A percentile compares a stretch with the other conserved stretches of the same genome.
Conservation (phyloP, 108 stramenopile genomes). For the Stephanodiscus minutulus region DNA sequence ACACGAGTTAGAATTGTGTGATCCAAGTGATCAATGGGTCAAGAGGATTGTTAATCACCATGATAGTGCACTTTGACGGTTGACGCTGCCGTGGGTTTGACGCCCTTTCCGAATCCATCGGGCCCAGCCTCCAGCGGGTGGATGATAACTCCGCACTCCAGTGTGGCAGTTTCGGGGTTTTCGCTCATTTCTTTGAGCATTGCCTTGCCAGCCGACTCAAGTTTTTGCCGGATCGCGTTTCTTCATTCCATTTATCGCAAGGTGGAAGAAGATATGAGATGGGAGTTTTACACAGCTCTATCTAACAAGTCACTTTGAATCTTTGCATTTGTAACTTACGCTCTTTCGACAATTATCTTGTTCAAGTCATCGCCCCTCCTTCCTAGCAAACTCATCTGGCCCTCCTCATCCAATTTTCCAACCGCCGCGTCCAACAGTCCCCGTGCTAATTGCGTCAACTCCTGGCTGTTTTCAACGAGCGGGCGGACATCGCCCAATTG, state of each 20-base stretch:
- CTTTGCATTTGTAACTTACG: slow-evolving; percentile 61
- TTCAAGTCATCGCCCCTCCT: slow-evolving; percentile 72
- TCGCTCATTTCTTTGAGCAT: slow-evolving; percentile 77
- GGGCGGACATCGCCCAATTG: slow-evolving; percentile 77
- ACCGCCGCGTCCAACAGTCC: slow-evolving; percentile 81
- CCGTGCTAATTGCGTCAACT: slow-evolving; percentile 76
- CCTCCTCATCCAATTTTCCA: slow-evolving; percentile 74
- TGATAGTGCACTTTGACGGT: slow-evolving; percentile 83
- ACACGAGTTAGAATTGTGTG: not conserved
- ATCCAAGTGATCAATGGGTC: not conserved
- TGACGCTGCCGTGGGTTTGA: slow-evolving; percentile 65
- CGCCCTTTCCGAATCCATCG: slow-evolving; percentile 69
- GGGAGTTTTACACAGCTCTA: not conserved
- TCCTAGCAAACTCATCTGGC: slow-evolving; percentile 55
- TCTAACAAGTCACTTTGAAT: not conserved
- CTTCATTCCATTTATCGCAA: slow-evolving; percentile 32
- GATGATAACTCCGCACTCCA: slow-evolving; percentile 70
- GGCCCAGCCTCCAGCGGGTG: slow-evolving; percentile 76
- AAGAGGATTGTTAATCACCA: slow-evolving; percentile 20
- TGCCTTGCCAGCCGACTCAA: slow-evolving; percentile 68
- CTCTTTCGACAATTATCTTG: slow-evolving; percentile 66
- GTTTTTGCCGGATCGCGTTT: slow-evolving; percentile 61
- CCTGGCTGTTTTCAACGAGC: slow-evolving; percentile 73
- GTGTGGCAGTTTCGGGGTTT: slow-evolving; percentile 60
- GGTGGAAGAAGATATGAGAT: not conserved